A percentile compares a stretch with the other conserved stretches of the same genome.
These are phyloP conservation scores for Globisporangium nagaii DNA, from an alignment of 352 stramenopile species.

Conservation along the genomic window DNA sequence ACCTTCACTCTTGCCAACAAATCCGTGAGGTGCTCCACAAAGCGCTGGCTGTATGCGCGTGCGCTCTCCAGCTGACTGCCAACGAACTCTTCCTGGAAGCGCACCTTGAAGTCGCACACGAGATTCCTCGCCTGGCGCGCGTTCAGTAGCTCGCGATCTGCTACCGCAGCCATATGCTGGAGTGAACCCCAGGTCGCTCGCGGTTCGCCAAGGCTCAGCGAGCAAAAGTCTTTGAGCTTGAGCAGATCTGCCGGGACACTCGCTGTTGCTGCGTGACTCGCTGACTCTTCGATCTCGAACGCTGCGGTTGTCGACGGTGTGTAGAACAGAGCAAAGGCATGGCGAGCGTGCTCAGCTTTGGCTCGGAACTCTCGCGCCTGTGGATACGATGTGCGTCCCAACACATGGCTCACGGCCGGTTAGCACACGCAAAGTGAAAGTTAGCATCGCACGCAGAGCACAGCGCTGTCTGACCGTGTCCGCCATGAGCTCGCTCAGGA, in stretches of 20 bases:
- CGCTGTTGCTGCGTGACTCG: background rate
- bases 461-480: constrained; percentile 1
- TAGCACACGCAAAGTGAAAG: background rate
- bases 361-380: constrained; percentile 1
- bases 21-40: constrained; percentile 6
- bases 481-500: constrained; percentile 12
- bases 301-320: background rate
- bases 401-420: no score
- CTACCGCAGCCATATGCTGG: constrained; percentile 5
- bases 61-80: constrained; percentile 8
- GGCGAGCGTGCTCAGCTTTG: background rate
- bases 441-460: no score
- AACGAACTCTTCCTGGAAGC: constrained; percentile 18
- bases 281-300: background rate
- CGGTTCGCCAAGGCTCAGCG: constrained; percentile 1
- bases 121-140: constrained; percentile 4
- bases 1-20: background rate
- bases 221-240: constrained; percentile 13
- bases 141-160: constrained; percentile 3
- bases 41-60: constrained; percentile 1
- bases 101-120: constrained; percentile 14
- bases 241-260: background rate
- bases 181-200: constrained; percentile 9
- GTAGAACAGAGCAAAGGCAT: constrained; percentile 7
- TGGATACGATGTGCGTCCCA: background rate